phyloP scores from a whole-genome alignment of 2,329 filamentous ascomycete species.

The Atkinsonella texensis region DNA sequence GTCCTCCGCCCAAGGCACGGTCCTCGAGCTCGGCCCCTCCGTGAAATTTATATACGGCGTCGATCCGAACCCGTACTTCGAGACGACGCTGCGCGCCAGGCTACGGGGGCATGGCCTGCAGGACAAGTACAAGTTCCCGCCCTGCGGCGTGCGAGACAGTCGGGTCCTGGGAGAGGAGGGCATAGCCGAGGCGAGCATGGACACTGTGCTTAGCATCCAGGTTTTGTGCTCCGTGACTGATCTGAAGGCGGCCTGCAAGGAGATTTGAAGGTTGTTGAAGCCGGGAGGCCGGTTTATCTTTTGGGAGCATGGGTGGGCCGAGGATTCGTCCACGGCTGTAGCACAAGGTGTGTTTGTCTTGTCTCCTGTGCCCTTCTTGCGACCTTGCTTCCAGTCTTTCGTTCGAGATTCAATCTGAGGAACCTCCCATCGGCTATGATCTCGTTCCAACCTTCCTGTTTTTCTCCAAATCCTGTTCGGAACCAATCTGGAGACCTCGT shows the following conservation, averaged over 20 bases:
- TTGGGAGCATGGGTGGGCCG: conserved; percentile 28
- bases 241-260: conserved; percentile 14
- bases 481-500: no score
- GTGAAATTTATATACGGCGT: conserved; percentile 26
- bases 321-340: conserved; percentile 15
- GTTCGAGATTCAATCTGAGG: no score
- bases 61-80: conserved; percentile 27
- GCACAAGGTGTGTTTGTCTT: conserved; percentile 17
- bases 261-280: conserved; percentile 29
- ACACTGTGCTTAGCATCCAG: conserved; percentile 30
- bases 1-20: conserved; percentile 14
- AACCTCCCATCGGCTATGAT: no score
- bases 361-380: not conserved
- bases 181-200: conserved; percentile 23
- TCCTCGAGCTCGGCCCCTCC: conserved; percentile 30
- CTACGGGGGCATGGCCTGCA: conserved; percentile 17
- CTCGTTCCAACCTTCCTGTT: no score
- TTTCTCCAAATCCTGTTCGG: no score
- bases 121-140: conserved; percentile 26
- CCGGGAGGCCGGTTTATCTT: conserved; percentile 34
- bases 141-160: conserved; percentile 26
- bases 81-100: conserved; percentile 17
- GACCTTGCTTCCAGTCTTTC: no score
- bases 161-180: conserved; percentile 23
- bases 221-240: conserved; percentile 28